These are phyloP conservation scores for Pythium brassicae DNA, from an alignment of 352 stramenopile species.

Conservation along the genomic window DNA sequence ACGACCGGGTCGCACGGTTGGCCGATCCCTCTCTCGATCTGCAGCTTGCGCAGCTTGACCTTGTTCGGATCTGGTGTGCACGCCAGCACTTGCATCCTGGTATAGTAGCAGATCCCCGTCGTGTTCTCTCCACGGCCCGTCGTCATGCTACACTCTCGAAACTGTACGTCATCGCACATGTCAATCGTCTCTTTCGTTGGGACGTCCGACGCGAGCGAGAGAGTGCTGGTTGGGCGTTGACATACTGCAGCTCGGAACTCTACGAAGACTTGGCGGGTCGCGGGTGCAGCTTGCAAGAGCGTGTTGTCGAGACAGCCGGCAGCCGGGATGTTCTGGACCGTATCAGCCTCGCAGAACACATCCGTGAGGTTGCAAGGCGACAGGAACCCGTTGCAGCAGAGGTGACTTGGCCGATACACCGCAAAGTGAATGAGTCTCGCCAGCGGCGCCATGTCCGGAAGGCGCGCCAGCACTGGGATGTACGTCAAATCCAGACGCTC, in stretches of 20 bases:
- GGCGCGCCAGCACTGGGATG: slow-evolving; percentile 7
- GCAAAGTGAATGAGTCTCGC: slow-evolving; percentile 18
- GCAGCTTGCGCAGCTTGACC: slow-evolving; percentile 19
- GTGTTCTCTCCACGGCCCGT: not conserved
- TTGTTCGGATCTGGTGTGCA: slow-evolving; percentile 25
- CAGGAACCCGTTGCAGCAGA: slow-evolving; percentile 40
- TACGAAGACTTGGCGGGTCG: slow-evolving; percentile 12
- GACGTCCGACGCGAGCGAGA: slow-evolving; percentile 10
- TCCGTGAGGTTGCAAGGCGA: slow-evolving; percentile 22
- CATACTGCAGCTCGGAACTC: slow-evolving; percentile 12
- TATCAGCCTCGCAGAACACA: slow-evolving; percentile 13
- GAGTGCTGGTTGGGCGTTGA: slow-evolving; percentile 6
- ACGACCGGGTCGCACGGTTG: not conserved
- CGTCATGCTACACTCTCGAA: slow-evolving; percentile 16
- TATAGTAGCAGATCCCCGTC: slow-evolving; percentile 31
- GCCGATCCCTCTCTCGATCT: slow-evolving; percentile 4
- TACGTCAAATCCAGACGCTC: slow-evolving; percentile 25
- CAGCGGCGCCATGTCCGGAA: slow-evolving; percentile 21
- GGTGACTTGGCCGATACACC: slow-evolving; percentile 16
- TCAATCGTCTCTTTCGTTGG: slow-evolving; percentile 18
- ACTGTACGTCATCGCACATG: slow-evolving; percentile 23
- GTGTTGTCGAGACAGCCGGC: slow-evolving; percentile 15
- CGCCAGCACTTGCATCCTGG: slow-evolving; percentile 26
- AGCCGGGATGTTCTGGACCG: not conserved
- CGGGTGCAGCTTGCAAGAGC: not conserved